phyloP scores from a whole-genome alignment of 805 yeast genomes.

The Kodamaea lidongshanica region DNA sequence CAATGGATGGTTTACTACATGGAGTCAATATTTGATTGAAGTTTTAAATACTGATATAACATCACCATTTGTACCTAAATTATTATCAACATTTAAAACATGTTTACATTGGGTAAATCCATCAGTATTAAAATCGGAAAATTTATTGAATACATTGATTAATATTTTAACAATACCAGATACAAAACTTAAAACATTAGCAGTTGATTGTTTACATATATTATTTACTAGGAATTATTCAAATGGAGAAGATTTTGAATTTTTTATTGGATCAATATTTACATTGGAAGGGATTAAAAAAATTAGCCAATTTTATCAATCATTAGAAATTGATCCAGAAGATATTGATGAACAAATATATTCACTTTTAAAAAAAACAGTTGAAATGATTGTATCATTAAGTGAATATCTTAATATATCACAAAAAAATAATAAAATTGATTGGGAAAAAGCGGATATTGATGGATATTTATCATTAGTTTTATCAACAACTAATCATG shows the following conservation, averaged over 20 bases:
- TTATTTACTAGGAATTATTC: conserved; percentile 75
- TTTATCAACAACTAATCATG: conserved; percentile 72
- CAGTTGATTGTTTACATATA: conserved; percentile 87
- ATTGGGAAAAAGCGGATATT: conserved; percentile 56
- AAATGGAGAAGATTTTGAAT: conserved; percentile 61
- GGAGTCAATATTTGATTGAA: conserved; percentile 45
- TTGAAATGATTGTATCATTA: conserved; percentile 85
- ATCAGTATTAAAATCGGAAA: conserved; percentile 57
- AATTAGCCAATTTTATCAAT: conserved; percentile 56
- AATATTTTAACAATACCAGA: conserved; percentile 52
- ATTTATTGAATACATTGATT: conserved; percentile 60
- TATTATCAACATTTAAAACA: conserved; percentile 78
- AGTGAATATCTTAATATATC: conserved; percentile 67
- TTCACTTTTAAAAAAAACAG: conserved; percentile 79
- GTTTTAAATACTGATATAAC: conserved; percentile 25
- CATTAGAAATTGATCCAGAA: conserved; percentile 56
- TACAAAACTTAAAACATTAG: conserved; percentile 67
- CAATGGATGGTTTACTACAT: conserved; percentile 82
- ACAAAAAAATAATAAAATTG: conserved; percentile 31
- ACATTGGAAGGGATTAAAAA: conserved; percentile 66
- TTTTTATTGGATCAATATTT: conserved; percentile 75
- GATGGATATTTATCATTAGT: conserved; percentile 67
- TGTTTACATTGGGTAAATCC: conserved; percentile 91
- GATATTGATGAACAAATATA: conserved; percentile 76
- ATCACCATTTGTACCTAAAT: conserved; percentile 50